Base-by-base conservation (phyloP, 805 yeast genomes). In the Nakazawaea wickerhamii region DNA sequence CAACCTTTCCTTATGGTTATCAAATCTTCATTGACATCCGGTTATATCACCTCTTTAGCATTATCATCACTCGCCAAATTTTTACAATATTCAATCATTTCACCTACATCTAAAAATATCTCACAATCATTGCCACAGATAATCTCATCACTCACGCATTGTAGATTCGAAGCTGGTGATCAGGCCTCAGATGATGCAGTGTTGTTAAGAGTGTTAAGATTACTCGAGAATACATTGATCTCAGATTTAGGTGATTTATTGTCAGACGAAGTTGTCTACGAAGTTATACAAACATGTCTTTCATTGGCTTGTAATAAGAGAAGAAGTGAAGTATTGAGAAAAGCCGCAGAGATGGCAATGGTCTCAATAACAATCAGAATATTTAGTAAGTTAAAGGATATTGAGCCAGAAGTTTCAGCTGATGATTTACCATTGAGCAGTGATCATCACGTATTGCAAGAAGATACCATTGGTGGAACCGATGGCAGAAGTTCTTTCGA, bases 151-250 rank as follows among this genome's bases (percentile, higher is more conserved):
- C 70, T 93, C 48, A 86, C 98, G 1, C 96, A 88, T 58, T 93
- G 98, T 63, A 77, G 96, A 36, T 93, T 93, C 58, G 97, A 93
- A 66, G 96, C 96, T 2, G 84, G 93, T 0, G 96, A 90, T 57
- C 95, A 88, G 58, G 75, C 83, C 27, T 83, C 87, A 33, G 98
- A 93, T 63, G 99, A 93, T 58, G 85, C 95, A 0, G 91, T 93
- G 3, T 66, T 93, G 36, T 70, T 91, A 40, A 86, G 86, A 55
- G 95, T 93, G 17, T 74, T 93, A 48, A 70, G 83, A 34, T 66
- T 91, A 20, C 67, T 91, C 52, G 91, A 88, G 50, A 59, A 64
- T 18, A 71, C 90, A 13, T 71, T 89, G 13, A 68, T 71, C 17
- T 77, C 90, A n/a, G 72, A 73, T 1, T 65, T 81, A 35, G 83